A percentile compares a stretch with the other conserved stretches of the same genome.
Evolutionary conservation across 371 early-diverging fungal species (phyloP).

Genomic region (Synchytrium microbalum): DNA sequence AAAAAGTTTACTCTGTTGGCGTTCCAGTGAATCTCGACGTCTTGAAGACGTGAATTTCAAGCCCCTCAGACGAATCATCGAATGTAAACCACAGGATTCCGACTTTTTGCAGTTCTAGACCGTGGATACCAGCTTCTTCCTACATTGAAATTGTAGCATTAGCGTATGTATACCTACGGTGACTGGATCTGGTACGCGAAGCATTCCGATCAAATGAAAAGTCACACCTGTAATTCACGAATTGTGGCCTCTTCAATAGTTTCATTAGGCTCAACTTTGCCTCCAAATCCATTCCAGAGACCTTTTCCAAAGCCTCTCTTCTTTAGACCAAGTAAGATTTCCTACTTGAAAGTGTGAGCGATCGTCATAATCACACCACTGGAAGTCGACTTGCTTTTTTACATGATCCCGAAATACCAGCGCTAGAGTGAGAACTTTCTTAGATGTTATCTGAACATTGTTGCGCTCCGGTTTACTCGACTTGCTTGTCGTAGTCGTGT

Average conservation of each 20-base stretch:
- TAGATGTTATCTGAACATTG: slow-evolving; percentile 3
- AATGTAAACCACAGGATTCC: slow-evolving; percentile 44
- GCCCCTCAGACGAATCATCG: slow-evolving; percentile 38
- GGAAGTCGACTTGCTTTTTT: background rate
- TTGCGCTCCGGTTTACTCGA: no score
- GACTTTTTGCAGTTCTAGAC: slow-evolving; percentile 25
- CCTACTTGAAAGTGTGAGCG: no score
- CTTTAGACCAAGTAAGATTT: slow-evolving; percentile 64
- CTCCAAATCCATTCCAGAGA: slow-evolving; percentile 66
- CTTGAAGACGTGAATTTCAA: slow-evolving; percentile 53
- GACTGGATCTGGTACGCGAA: background rate
- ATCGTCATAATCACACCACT: background rate
- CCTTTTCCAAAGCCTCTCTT: slow-evolving; percentile 65
- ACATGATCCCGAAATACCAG: background rate
- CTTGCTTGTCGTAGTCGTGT: no score
- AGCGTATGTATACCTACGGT: background rate
- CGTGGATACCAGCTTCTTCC: slow-evolving; percentile 55
- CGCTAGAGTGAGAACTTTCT: slow-evolving; percentile 2
- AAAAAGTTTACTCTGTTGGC: slow-evolving; percentile 48
- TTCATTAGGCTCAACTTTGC: slow-evolving; percentile 61
- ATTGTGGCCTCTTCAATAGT: slow-evolving; percentile 52
- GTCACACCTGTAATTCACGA: slow-evolving; percentile 50
- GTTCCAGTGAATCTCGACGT: slow-evolving; percentile 38
- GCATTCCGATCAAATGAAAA: background rate
- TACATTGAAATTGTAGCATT: slow-evolving; percentile 6